Percentiles rank a stretch among this genome's conserved stretches.
These are phyloP conservation scores for Pseudozyma pruni DNA, from an alignment of 1,284 basidiomycete species.

Conservation along the genomic window DNA sequence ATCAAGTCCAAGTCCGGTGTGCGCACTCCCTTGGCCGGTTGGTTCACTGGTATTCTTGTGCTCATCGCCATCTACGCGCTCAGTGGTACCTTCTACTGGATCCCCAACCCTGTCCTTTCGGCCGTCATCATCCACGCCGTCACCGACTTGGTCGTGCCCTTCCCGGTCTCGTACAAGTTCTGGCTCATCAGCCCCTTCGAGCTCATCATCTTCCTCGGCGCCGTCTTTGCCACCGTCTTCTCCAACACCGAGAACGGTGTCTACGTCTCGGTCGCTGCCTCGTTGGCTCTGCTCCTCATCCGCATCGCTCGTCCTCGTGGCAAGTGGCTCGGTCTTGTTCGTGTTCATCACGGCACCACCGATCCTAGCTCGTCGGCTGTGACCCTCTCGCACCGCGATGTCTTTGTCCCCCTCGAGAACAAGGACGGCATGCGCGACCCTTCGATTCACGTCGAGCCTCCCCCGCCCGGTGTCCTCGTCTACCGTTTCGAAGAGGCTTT, in stretches of 20 bases:
- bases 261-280: constrained; percentile 86
- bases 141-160: constrained; percentile 87
- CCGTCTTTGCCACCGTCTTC: constrained; percentile 81
- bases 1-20: constrained; percentile 96
- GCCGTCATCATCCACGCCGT: constrained; percentile 94
- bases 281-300: constrained; percentile 83
- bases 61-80: constrained; percentile 93
- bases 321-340: constrained; percentile 85
- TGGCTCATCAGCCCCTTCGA: constrained; percentile 95
- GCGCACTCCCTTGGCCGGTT: constrained; percentile 89
- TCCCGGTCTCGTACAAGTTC: constrained; percentile 86
- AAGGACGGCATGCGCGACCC: constrained; percentile 76
- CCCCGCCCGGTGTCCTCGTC: constrained; percentile 86
- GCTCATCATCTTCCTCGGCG: constrained; percentile 87
- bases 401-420: constrained; percentile 81
- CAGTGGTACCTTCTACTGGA: constrained; percentile 68
- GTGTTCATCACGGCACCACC: constrained; percentile 67
- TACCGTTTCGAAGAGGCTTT: constrained; percentile 95
- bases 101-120: constrained; percentile 76
- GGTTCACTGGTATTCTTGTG: constrained; percentile 86
- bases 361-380: constrained; percentile 30
- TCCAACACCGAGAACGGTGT: constrained; percentile 86
- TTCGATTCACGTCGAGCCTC: constrained; percentile 79
- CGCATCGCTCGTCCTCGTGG: constrained; percentile 92
- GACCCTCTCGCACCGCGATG: constrained; percentile 70